Evolutionary conservation across 2,329 filamentous ascomycete species (phyloP), one percentile per base, ranked within the genome.

Genomic region (Monosporascus sp.): DNA sequence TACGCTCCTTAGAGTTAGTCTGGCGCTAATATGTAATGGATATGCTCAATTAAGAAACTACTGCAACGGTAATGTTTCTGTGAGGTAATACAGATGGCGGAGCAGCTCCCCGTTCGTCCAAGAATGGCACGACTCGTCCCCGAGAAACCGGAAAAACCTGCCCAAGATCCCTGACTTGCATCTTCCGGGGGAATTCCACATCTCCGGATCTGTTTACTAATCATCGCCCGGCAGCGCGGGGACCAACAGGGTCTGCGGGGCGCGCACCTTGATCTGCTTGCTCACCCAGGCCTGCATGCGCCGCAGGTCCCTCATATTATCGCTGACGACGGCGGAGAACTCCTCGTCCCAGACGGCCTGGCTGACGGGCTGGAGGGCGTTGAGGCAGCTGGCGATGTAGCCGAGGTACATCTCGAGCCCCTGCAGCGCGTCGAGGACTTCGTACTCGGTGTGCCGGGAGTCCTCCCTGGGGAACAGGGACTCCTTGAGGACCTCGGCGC

Each of bases 221-320:
- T 34, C 31, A 5, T 11, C 31, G 5, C 31, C 31, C 31, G 42
- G 44, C 44, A 22, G 48, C 55, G 51, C 56, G 57, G 68, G 69
- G 15, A 70, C 67, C n/a, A 71, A 51, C n/a, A 71, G 53, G 8
- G 66, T 67, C 58, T 71, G 69, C 25, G 68, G 66, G 45, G 59
- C 60, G 48, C 65, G 59, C 3, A 67, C 63, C 50, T 64, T 66
- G 37, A 72, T 62, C 58, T 71, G 68, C 51, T 68, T 58, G 20
- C 51, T 55, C 11, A 61, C 61, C 68, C 68, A 71, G 4, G 60
- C 62, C 54, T 68, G 58, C 59, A 68, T 67, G 24, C 67, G 57
- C 11, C 45, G 36, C 18, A 69, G 48, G 6, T 54, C 53, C 6
- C 22, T 36, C 49, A 59, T 57, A 7, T 58, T 61, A 51, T 57